Percentiles rank a stretch among this genome's conserved stretches.
Evolutionary conservation across 1,139 yeast genomes (phyloP).

Genomic region (Protomyces pachydermus): DNA sequence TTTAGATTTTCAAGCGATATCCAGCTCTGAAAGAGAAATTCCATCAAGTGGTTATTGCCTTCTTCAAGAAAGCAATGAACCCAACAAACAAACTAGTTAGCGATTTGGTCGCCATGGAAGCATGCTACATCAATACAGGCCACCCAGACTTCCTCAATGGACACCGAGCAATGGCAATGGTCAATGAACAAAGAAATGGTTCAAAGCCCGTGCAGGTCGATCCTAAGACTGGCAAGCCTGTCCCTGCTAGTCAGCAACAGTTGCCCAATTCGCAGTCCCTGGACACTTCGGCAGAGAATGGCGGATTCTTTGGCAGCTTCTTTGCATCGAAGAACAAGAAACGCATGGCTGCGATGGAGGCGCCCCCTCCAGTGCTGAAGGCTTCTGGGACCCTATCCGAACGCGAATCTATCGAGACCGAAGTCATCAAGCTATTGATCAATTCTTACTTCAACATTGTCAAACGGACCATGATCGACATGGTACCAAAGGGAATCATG

Average conservation of each 20-base stretch:
- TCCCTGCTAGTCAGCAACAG: constrained; percentile 35
- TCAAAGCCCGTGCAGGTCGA: constrained; percentile 74
- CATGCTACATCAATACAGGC: constrained; percentile 92
- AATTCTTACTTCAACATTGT: constrained; percentile 87
- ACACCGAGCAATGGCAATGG: constrained; percentile 90
- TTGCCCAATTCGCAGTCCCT: constrained; percentile 17
- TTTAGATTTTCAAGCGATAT: constrained; percentile 63
- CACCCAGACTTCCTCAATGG: constrained; percentile 96
- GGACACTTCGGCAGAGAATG: constrained; percentile 37
- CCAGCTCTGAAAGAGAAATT: constrained; percentile 86
- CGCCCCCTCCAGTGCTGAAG: constrained; percentile 86
- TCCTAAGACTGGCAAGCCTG: constrained; percentile 79
- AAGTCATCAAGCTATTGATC: constrained; percentile 86
- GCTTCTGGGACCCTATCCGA: constrained; percentile 95
- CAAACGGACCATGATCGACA: constrained; percentile 85
- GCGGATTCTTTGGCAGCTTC: constrained; percentile 91
- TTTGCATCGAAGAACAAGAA: constrained; percentile 89
- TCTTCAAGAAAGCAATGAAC: constrained; percentile 67
- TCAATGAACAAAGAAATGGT: constrained; percentile 85
- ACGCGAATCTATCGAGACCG: constrained; percentile 94
- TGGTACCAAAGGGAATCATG: constrained; percentile 94
- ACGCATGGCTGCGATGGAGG: constrained; percentile 88
- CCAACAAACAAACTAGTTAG: constrained; percentile 83
- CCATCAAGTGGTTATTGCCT: constrained; percentile 71
- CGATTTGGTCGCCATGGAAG: constrained; percentile 80